Evolutionary conservation across 352 stramenopile species (phyloP).

Genomic region (Plasmopara viticola): DNA sequence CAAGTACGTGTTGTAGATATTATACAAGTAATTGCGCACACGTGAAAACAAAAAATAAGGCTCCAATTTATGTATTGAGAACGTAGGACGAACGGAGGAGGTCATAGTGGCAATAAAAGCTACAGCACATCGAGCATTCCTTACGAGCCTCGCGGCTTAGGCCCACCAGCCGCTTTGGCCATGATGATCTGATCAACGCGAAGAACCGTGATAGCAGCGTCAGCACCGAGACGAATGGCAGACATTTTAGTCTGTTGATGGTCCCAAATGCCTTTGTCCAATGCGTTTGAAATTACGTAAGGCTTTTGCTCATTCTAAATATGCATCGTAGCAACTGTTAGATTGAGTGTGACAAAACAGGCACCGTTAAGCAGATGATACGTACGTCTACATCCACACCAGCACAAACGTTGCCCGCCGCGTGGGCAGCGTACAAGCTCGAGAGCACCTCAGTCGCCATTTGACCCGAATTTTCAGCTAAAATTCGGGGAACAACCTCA

Average conservation of each 20-base stretch:
- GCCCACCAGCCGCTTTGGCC: slow-evolving; percentile 92
- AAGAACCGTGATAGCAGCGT: slow-evolving; percentile 97
- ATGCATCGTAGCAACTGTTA: too few species aligned
- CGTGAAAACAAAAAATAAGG: too few species aligned
- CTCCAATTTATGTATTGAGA: too few species aligned
- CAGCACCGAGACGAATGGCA: slow-evolving; percentile 95
- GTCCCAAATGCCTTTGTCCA: slow-evolving; percentile 87
- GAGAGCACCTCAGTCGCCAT: slow-evolving; percentile 93
- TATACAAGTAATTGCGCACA: too few species aligned
- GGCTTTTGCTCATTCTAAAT: slow-evolving; percentile 61
- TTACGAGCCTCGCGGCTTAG: slow-evolving; percentile 87
- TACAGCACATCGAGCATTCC: neutral
- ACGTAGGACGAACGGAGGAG: too few species aligned
- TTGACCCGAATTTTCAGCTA: slow-evolving; percentile 97
- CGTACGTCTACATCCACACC: slow-evolving; percentile 94
- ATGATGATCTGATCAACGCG: slow-evolving; percentile 99
- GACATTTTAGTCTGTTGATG: slow-evolving; percentile 95
- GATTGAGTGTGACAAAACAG: neutral
- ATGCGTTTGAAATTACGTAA: slow-evolving; percentile 74
- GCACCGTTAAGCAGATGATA: slow-evolving; percentile 6
- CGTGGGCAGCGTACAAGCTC: slow-evolving; percentile 92
- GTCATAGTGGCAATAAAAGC: too few species aligned
- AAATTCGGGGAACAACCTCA: slow-evolving; percentile 95
- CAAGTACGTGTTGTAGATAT: too few species aligned
- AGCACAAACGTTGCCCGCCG: slow-evolving; percentile 83